Base-by-base conservation (phyloP, 2,329 filamentous ascomycete genomes). In the Trichoderma sp. region DNA sequence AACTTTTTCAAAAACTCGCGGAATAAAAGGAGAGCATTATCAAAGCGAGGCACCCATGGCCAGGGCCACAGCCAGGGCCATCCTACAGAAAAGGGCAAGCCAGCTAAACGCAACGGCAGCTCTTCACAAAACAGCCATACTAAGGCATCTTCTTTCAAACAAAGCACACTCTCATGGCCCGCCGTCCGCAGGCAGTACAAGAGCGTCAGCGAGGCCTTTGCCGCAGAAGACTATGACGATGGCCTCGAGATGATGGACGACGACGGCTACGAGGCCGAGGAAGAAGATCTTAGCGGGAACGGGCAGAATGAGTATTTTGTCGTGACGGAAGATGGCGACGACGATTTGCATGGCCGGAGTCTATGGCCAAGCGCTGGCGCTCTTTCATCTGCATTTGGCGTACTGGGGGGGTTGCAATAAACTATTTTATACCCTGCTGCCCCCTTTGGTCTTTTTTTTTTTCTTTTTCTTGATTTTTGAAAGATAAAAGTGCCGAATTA, bases 1-100 rank as follows among this genome's bases (percentile, higher is more conserved):
- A 76, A 76, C 2, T 88, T 83, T 68, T 69, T 76, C 10, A 80
- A 79, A 59, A 72, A 72, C 14, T 65, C 55, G 3, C 76, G 72
- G 24, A 75, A 74, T 56, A 77, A 76, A 70, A 70, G 71, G 14
- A 69, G 39, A 66, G 37, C 16, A 34, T 10, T 51, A 26, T 60
- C 24, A 0, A 63, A 71, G 71, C 24, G 32, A 14, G 51, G 58
- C 71, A 74, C 54, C 7, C 5, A 14, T 26, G 39, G 30, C 14
- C 63, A 49, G 28, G n/a, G 32, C 18, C 52, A 54, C 14, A 55
- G 54, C 21, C 63, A 49, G n/a, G 16, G 24, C 32, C 54, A 54
- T 30, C 11, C 30, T 16, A 5, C 14, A 26, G 18, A 2, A 3
- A 18, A 5, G n/a, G 24, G 54, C 39, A 39, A 21, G 8, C 1